A percentile compares a stretch with the other conserved stretches of the same genome.
Conservation (phyloP, 73 alveolate genomes). For the Paraurostyla sp. region DNA sequence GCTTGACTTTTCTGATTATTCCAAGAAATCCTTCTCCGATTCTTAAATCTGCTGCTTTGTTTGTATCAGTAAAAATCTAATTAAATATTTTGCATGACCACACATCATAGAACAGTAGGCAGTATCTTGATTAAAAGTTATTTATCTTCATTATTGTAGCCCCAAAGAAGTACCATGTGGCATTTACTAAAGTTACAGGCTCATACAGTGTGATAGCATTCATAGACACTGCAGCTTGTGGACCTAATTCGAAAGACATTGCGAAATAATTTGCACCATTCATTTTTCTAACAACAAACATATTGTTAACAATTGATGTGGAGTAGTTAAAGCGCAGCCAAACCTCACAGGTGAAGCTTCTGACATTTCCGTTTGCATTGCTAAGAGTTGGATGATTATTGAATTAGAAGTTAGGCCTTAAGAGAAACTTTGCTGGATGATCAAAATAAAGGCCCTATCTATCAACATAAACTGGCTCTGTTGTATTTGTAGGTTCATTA, state of each 20-base stretch:
- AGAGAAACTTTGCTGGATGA: neutral
- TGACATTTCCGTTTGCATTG: neutral
- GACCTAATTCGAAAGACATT: neutral
- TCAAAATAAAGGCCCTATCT: slow-evolving; percentile 55
- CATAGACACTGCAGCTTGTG: neutral
- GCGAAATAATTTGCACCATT: slow-evolving; percentile 2
- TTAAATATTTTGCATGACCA: slow-evolving; percentile 12
- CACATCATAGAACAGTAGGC: neutral
- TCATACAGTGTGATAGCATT: neutral
- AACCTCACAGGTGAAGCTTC: slow-evolving; percentile 32
- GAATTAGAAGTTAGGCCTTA: neutral
- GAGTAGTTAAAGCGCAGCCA: slow-evolving; percentile 38
- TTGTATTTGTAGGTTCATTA: slow-evolving; percentile 40
- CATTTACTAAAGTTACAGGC: neutral
- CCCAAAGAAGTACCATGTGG: slow-evolving; percentile 23
- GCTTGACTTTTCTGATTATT: slow-evolving; percentile 47
- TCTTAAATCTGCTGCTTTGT: neutral
- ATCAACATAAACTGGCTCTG: slow-evolving; percentile 52
- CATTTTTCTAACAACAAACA: slow-evolving; percentile 11
- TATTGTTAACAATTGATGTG: neutral
- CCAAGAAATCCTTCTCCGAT: slow-evolving; percentile 54
- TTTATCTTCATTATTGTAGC: slow-evolving; percentile 4
- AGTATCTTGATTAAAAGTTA: slow-evolving; percentile 4
- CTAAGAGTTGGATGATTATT: neutral
- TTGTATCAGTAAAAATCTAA: neutral